These are phyloP conservation scores for Tremella mesenterica DNA, from an alignment of 768 basidiomycete genomes.

Conservation along the genomic window DNA sequence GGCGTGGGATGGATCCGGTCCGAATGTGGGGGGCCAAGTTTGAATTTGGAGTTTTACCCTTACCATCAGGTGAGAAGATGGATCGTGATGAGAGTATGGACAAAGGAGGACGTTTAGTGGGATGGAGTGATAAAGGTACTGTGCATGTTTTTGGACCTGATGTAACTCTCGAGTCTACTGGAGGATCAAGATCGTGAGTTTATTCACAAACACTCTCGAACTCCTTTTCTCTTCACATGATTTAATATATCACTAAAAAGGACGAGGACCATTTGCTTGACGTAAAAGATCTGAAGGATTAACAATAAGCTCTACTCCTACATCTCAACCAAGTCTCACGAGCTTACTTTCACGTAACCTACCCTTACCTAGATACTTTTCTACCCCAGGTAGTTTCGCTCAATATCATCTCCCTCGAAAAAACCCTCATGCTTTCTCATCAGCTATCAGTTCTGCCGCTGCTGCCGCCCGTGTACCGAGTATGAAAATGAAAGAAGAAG, in stretches of 20 bases:
- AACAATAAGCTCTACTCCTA: conserved; percentile 4
- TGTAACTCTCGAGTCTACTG: background rate
- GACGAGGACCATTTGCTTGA: too few relatives aligned
- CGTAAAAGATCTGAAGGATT: too few relatives aligned
- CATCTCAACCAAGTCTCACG: conserved; percentile 23
- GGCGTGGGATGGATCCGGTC: conserved; percentile 42
- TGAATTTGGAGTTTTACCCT: conserved; percentile 13
- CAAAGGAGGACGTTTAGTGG: conserved; percentile 31
- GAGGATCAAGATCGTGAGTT: too few relatives aligned
- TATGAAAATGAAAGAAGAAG: conserved; percentile 15
- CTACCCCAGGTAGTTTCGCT: conserved; percentile 36
- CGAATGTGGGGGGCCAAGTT: conserved; percentile 42
- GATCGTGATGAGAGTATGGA: conserved; percentile 13
- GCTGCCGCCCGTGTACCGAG: conserved; percentile 17
- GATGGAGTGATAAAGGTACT: conserved; percentile 46
- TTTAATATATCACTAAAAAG: too few relatives aligned
- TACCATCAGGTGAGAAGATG: background rate
- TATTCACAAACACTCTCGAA: too few relatives aligned
- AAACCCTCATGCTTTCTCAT: conserved; percentile 35
- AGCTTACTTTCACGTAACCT: conserved; percentile 36
- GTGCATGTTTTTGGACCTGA: conserved; percentile 41
- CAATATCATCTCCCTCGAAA: conserved; percentile 41
- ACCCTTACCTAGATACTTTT: conserved; percentile 43
- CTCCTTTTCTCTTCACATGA: too few relatives aligned
- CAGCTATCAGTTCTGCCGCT: conserved; percentile 21